phyloP scores from a whole-genome alignment of 805 yeast species.

The Wickerhamiella nectarea region DNA sequence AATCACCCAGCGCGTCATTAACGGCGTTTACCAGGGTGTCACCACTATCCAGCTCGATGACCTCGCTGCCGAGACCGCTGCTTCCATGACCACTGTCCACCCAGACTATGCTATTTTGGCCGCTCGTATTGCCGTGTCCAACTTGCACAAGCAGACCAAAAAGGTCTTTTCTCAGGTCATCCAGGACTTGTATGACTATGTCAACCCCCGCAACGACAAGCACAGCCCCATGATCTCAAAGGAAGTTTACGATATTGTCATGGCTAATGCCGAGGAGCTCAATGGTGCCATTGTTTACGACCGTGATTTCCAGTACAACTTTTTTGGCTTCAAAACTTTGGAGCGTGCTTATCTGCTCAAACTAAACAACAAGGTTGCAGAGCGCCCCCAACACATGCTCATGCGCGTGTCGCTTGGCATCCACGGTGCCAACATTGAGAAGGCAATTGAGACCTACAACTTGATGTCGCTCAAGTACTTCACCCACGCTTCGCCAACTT shows the following conservation, averaged over 20 bases:
- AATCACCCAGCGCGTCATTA: constrained; percentile 86
- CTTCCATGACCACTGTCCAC: constrained; percentile 91
- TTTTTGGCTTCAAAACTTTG: constrained; percentile 85
- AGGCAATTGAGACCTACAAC: constrained; percentile 69
- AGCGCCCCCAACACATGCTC: constrained; percentile 82
- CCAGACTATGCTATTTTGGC: constrained; percentile 96
- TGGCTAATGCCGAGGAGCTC: constrained; percentile 47
- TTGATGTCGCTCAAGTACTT: constrained; percentile 78
- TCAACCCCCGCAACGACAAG: constrained; percentile 64
- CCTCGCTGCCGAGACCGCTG: constrained; percentile 92
- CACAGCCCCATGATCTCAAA: constrained; percentile 62
- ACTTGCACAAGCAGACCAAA: constrained; percentile 87
- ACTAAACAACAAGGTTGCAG: constrained; percentile 53
- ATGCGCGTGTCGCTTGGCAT: constrained; percentile 90
- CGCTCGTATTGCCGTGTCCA: constrained; percentile 89
- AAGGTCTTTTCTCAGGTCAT: constrained; percentile 71
- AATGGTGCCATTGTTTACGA: constrained; percentile 62
- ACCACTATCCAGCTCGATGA: constrained; percentile 78
- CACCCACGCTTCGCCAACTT: constrained; percentile 91
- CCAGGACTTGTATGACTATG: constrained; percentile 56
- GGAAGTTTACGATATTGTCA: constrained; percentile 48
- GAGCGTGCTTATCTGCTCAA: constrained; percentile 72
- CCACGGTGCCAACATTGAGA: constrained; percentile 53
- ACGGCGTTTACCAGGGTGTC: constrained; percentile 96
- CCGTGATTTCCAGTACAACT: constrained; percentile 67